Base-by-base conservation (phyloP, 148 eudicot genomes). In the Polygonum aviculare region DNA sequence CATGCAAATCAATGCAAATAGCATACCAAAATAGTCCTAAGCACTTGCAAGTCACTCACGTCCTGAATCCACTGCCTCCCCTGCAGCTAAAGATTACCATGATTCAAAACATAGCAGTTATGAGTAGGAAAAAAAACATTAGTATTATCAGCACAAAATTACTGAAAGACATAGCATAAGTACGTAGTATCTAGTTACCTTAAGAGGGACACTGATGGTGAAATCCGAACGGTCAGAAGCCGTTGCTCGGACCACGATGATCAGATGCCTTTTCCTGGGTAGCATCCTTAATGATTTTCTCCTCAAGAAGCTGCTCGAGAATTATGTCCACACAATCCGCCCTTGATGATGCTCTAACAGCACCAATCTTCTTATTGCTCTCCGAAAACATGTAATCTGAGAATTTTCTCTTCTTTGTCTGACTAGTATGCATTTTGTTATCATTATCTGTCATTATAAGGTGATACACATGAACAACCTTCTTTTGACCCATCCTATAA, bases 401-500 rank as follows among this genome's bases (percentile, higher is more conserved):
- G 11, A 87, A 45, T 9, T 87, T 75, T 21, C 81, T 85, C 77
- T 94, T 94, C 14, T 72, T 78, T n/a, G 78, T 83, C 76, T 88
- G 87, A 55, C 87, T 9, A 1, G 40, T 40, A 35, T 84, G 88
- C 78, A 87, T 91, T 11, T 85, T 81, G 12, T 75, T 80, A 76
- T 94, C 98, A 75, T 70, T 80, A 15, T 85, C 93, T 2, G 85
- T 79, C 16, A 84, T 78, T 57, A 94, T 82, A 4, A 92, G 82
- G 76, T 83, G 90, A 76, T 94, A 94, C 3, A 84, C 82, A 75
- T 80, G 81, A 0, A 92, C 97, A 55, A 85, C 77, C 77, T 86
- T 92, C 78, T 79, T 76, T 57, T 94, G 97, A 1, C 97, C 98
- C 0, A 92, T 48, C 74, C 98, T 84, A 55, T 92, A 92, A 5